These are phyloP conservation scores for Puccinia novopanici DNA, from an alignment of 1,284 basidiomycete genomes.

Conservation along the genomic window DNA sequence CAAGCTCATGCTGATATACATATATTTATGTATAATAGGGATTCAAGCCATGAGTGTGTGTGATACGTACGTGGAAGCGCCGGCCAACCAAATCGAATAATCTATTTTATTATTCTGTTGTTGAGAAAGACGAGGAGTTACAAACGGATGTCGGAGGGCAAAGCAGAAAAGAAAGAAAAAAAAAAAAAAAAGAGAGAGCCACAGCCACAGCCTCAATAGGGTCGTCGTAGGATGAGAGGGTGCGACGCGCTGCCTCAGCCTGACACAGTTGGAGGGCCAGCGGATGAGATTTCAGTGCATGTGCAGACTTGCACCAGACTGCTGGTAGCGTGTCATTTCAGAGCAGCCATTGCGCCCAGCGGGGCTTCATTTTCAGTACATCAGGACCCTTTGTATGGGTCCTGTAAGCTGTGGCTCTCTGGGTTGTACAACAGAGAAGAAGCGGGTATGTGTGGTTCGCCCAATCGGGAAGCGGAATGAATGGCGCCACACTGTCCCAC, in stretches of 20 bases:
- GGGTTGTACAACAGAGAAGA: constrained; percentile 3
- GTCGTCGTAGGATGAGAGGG: neutral
- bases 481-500: constrained; percentile 28
- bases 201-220: neutral
- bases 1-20: neutral
- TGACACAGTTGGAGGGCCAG: neutral
- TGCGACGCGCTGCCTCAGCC: constrained; percentile 14
- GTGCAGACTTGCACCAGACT: neutral
- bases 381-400: constrained; percentile 5
- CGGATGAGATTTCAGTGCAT: too few relatives aligned
- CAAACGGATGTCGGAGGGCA: neutral
- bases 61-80: constrained; percentile 18
- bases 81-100: neutral
- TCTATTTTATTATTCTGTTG: too few relatives aligned
- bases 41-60: neutral
- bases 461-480: constrained; percentile 34
- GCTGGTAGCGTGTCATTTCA: constrained; percentile 12
- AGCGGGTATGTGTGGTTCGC: neutral
- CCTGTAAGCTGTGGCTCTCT: neutral
- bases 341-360: constrained; percentile 20
- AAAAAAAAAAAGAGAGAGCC: too few relatives aligned
- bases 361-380: constrained; percentile 8
- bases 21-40: too few relatives aligned
- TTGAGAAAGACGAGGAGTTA: constrained; percentile 29
- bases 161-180: too few relatives aligned